These are phyloP conservation scores for Arthrinium phaeospermum DNA, from an alignment of 2,329 filamentous ascomycete species.

Conservation along the genomic window DNA sequence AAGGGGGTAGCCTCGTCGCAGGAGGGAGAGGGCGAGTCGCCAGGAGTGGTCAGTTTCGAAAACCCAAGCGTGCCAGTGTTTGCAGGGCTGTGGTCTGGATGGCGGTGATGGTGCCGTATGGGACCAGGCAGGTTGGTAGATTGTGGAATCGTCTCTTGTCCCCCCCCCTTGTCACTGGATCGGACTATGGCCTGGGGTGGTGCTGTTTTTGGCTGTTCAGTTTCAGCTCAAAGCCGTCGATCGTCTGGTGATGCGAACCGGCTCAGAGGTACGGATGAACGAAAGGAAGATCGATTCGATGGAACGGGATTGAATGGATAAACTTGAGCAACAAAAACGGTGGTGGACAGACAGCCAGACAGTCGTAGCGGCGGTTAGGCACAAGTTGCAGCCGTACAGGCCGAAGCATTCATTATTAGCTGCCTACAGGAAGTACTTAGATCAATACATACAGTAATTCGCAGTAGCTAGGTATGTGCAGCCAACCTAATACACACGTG, in stretches of 20 bases:
- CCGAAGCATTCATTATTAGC: neutral
- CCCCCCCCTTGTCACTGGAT: neutral
- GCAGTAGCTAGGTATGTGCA: neutral
- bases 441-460: neutral
- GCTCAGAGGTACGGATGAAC: neutral
- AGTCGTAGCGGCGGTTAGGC: conserved; percentile 10
- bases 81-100: conserved; percentile 2
- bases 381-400: conserved; percentile 7
- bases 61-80: conserved; percentile 1
- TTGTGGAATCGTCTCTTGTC: conserved; percentile 12
- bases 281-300: conserved; percentile 9
- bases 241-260: neutral
- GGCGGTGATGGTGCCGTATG: conserved; percentile 15
- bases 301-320: conserved; percentile 4
- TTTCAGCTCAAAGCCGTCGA: neutral
- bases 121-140: conserved; percentile 8
- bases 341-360: conserved; percentile 3
- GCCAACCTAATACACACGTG: neutral
- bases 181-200: conserved; percentile 10
- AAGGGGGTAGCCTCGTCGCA: conserved; percentile 4
- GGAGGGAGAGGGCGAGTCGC: neutral
- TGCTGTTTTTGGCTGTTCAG: neutral
- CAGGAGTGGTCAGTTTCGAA: conserved; percentile 3
- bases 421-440: neutral
- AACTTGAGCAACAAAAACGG: conserved; percentile 2